Base-by-base conservation (phyloP, 495 filamentous ascomycete species). In the Neurospora cerealis region DNA sequence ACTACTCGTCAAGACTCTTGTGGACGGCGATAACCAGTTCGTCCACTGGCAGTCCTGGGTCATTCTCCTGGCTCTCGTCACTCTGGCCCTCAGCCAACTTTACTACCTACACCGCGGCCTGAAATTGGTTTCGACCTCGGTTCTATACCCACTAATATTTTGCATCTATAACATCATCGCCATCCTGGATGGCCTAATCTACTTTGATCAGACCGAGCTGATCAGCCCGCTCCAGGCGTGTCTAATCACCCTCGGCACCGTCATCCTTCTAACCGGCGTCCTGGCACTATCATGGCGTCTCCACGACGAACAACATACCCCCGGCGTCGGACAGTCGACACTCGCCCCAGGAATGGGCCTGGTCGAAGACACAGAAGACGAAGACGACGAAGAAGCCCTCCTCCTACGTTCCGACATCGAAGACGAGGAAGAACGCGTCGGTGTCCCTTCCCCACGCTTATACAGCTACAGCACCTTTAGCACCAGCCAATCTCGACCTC, bases 161-260 rank as follows among this genome's bases (percentile, higher is more conserved):
- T 99, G 96, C 88, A 91, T 98, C 75, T 99, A 98, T 86, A 99
- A 99, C 86, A 97, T 99, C 77, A 95, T 97, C 75, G 96, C 96
- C 73, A 99, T 98, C 76, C 85, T 98, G 74, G 96, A 99, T 83
- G 96, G 96, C 21, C 86, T 99, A 71, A 96, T 99, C 71, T 99
- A 99, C 82, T 99, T 98, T 85, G 88, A 89, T 69, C 96, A 99
- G 83, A 91, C 91, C 38, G 90, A 92, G 40, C 88, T 93, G 71
- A 88, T 99, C 54, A 86, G 89, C 21, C 84, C 89, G 2, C 83
- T 95, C 21, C 91, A 93, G 75, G 95, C 93, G 15, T 88, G 90
- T 28, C 90, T 98, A 66, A 97, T 99, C 73, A 88, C 94, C 1
- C 80, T 99, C 5, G 96, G 96, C 1, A 98, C 95, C 3, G 84